Conservation (phyloP, 2,329 filamentous ascomycete genomes). For the Lithohypha guttulata region DNA sequence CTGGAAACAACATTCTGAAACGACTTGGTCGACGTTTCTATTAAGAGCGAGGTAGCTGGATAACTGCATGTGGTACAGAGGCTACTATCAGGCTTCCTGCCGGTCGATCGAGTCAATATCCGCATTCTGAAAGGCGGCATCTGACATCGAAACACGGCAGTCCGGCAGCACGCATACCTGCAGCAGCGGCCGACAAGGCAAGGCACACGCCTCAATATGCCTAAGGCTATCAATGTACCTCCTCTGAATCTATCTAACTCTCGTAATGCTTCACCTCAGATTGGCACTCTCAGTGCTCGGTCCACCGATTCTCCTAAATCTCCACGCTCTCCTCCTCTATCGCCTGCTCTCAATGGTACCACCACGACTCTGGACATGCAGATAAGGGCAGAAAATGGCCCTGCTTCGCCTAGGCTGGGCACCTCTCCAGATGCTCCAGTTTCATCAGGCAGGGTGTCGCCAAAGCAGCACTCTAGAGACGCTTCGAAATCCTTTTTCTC, state of each 20-base stretch:
- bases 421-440: slow-evolving; percentile 37
- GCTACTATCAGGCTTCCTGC: slow-evolving; percentile 1
- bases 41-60: not conserved
- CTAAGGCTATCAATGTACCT: slow-evolving; percentile 19
- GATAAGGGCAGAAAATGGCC: slow-evolving; percentile 13
- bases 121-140: not conserved
- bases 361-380: slow-evolving; percentile 1
- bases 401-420: slow-evolving; percentile 33
- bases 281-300: slow-evolving; percentile 18
- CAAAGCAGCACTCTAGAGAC: slow-evolving; percentile 33
- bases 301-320: slow-evolving; percentile 18
- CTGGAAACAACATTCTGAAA: slow-evolving; percentile 2
- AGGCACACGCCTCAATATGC: slow-evolving; percentile 17
- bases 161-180: slow-evolving; percentile 17
- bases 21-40: slow-evolving; percentile 2
- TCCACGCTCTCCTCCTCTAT: slow-evolving; percentile 6
- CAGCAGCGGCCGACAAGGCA: slow-evolving; percentile 12
- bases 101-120: not conserved
- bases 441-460: slow-evolving; percentile 27
- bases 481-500: slow-evolving; percentile 37
- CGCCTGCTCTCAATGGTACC: not conserved
- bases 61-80: slow-evolving; percentile 4
- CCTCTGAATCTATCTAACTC: slow-evolving; percentile 18
- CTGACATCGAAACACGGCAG: slow-evolving; percentile 1
- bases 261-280: slow-evolving; percentile 16